These are phyloP conservation scores for Yarrowia sp. DNA, from an alignment of 805 yeast genomes.

Conservation along the genomic window DNA sequence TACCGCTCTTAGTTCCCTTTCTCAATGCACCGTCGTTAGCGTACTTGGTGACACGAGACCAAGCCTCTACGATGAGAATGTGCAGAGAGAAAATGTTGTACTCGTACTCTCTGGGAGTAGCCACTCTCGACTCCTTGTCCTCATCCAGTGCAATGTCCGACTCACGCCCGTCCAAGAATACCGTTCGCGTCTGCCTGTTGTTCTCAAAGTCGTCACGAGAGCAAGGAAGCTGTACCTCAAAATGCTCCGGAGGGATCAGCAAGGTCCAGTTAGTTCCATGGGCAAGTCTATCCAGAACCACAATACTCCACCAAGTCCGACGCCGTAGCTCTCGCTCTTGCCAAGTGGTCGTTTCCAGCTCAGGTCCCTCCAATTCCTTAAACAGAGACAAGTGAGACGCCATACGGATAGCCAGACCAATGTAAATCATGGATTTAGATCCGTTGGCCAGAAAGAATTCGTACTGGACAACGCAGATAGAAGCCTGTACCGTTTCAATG, in stretches of 20 bases:
- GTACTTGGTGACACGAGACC: constrained; percentile 44
- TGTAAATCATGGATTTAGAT: constrained; percentile 50
- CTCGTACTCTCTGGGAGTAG: constrained; percentile 39
- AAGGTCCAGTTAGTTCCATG: constrained; percentile 49
- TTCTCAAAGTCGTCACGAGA: constrained; percentile 46
- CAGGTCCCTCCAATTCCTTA: constrained; percentile 44
- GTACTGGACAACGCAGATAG: constrained; percentile 49
- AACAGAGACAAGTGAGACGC: constrained; percentile 49
- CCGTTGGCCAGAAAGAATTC: constrained; percentile 50
- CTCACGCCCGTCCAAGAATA: constrained; percentile 27
- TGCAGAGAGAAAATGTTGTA: constrained; percentile 39
- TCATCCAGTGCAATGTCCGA: constrained; percentile 36
- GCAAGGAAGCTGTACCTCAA: constrained; percentile 47
- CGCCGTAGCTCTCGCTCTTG: constrained; percentile 49
- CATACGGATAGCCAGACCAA: constrained; percentile 50
- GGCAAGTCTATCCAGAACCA: constrained; percentile 50
- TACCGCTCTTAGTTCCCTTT: constrained; percentile 48
- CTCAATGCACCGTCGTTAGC: constrained; percentile 39
- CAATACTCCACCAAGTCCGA: constrained; percentile 51
- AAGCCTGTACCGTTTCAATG: constrained; percentile 50
- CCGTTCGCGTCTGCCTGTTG: constrained; percentile 30
- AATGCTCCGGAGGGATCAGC: constrained; percentile 43
- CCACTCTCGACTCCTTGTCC: constrained; percentile 33
- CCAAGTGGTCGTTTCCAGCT: constrained; percentile 43
- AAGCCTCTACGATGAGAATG: constrained; percentile 39